Conservation (phyloP, 192 early-diverging fungal genomes). For the Backusella psychrophila region DNA sequence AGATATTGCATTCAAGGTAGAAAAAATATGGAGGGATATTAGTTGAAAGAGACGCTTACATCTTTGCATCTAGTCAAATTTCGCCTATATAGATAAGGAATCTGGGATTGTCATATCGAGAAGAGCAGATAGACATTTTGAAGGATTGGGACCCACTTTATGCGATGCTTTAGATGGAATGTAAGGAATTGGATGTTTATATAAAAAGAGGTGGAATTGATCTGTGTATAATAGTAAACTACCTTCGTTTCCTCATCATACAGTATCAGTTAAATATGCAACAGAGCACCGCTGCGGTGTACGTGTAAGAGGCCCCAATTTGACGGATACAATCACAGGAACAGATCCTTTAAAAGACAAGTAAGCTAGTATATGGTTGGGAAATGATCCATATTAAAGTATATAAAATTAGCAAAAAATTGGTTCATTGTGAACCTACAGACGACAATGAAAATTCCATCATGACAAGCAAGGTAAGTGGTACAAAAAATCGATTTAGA, state of each 20-base stretch:
- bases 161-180: constrained; percentile 31
- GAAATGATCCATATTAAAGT: neutral
- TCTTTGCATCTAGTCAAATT: constrained; percentile 20
- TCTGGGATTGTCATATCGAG: constrained; percentile 26
- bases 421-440: constrained; percentile 27
- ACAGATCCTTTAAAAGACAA: constrained; percentile 37
- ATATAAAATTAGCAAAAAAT: constrained; percentile 6
- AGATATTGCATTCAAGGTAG: constrained; percentile 38
- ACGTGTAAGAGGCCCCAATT: constrained; percentile 26
- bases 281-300: constrained; percentile 38
- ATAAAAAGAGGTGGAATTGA: neutral
- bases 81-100: constrained; percentile 28
- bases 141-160: constrained; percentile 27
- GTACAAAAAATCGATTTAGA: neutral
- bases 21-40: too few relatives aligned
- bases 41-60: neutral
- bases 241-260: constrained; percentile 35
- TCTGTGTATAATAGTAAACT: constrained; percentile 14
- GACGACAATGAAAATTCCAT: constrained; percentile 13
- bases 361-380: neutral
- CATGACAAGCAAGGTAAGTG: constrained; percentile 27
- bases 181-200: constrained; percentile 5
- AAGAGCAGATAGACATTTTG: constrained; percentile 35
- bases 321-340: constrained; percentile 35
- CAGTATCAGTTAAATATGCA: constrained; percentile 34